Conservation (phyloP, 805 yeast genomes). For the Saitoella complicata region DNA sequence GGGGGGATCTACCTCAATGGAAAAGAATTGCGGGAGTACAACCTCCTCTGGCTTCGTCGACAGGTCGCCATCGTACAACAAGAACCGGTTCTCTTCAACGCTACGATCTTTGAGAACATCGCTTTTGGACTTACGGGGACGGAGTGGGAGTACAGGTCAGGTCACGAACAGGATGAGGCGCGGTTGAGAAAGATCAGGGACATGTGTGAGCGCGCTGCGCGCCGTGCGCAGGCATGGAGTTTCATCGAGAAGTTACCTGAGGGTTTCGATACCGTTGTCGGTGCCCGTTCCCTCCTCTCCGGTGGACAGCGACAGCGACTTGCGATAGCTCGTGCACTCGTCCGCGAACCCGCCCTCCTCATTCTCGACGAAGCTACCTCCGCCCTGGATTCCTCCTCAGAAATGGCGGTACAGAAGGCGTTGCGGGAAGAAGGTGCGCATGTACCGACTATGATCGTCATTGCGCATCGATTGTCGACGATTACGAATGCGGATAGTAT, state of each 20-base stretch:
- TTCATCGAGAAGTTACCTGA: slow-evolving; percentile 39
- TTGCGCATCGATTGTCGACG: slow-evolving; percentile 81
- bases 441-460: slow-evolving; percentile 48
- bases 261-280: slow-evolving; percentile 32
- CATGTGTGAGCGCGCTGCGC: slow-evolving; percentile 27
- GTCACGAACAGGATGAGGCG: slow-evolving; percentile 13
- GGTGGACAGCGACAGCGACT: slow-evolving; percentile 55
- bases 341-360: slow-evolving; percentile 37
- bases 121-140: slow-evolving; percentile 68
- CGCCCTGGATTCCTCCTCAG: slow-evolving; percentile 46
- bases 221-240: slow-evolving; percentile 34
- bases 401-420: slow-evolving; percentile 41
- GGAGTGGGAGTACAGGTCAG: slow-evolving; percentile 38
- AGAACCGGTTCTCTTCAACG: slow-evolving; percentile 87
- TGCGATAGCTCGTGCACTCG: slow-evolving; percentile 46
- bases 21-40: slow-evolving; percentile 56
- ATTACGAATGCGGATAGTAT: slow-evolving; percentile 48
- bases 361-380: slow-evolving; percentile 54
- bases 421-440: slow-evolving; percentile 19
- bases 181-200: slow-evolving; percentile 23
- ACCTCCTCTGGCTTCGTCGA: slow-evolving; percentile 56
- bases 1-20: slow-evolving; percentile 65
- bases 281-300: slow-evolving; percentile 41
- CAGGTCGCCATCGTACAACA: slow-evolving; percentile 86
- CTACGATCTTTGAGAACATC: slow-evolving; percentile 71